Conservation (phyloP, 2,329 filamentous ascomycete genomes). For the Sordariomycetes sp. region DNA sequence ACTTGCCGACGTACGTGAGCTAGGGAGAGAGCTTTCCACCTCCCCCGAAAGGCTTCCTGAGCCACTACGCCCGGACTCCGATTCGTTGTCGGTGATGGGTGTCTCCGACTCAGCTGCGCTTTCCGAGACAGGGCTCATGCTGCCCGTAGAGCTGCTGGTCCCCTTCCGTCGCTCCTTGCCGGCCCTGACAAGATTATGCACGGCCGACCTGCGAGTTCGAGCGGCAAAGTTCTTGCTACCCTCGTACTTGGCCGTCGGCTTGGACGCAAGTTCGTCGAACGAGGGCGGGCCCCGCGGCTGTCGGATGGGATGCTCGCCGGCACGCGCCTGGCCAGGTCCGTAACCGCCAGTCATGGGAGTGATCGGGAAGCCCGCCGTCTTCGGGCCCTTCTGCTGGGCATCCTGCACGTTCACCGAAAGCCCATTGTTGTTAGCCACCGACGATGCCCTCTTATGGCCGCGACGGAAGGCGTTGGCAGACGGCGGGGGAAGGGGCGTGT, state of each 20-base stretch:
- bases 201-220: slow-evolving; percentile 81
- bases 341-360: slow-evolving; percentile 79
- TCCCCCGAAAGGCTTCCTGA: slow-evolving; percentile 75
- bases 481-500: slow-evolving; percentile 66
- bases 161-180: slow-evolving; percentile 77
- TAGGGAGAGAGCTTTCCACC: slow-evolving; percentile 55
- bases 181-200: slow-evolving; percentile 84
- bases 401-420: slow-evolving; percentile 33
- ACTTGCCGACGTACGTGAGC: slow-evolving; percentile 66
- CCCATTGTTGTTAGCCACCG: slow-evolving; percentile 49
- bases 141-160: slow-evolving; percentile 60
- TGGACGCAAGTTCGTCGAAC: slow-evolving; percentile 79
- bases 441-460: slow-evolving; percentile 83
- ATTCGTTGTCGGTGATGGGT: slow-evolving; percentile 62
- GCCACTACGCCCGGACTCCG: slow-evolving; percentile 59
- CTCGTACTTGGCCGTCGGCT: slow-evolving; percentile 86
- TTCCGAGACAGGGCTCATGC: slow-evolving; percentile 85
- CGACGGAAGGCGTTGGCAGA: slow-evolving; percentile 89
- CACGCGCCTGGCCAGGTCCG: slow-evolving; percentile 83
- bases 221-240: slow-evolving; percentile 97
- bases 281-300: slow-evolving; percentile 89
- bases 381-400: slow-evolving; percentile 51
- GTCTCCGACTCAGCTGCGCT: slow-evolving; percentile 56
- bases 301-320: slow-evolving; percentile 86
- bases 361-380: slow-evolving; percentile 68